Base-by-base conservation (phyloP, 148 eudicot species). In the Dianthus caryophyllus region DNA sequence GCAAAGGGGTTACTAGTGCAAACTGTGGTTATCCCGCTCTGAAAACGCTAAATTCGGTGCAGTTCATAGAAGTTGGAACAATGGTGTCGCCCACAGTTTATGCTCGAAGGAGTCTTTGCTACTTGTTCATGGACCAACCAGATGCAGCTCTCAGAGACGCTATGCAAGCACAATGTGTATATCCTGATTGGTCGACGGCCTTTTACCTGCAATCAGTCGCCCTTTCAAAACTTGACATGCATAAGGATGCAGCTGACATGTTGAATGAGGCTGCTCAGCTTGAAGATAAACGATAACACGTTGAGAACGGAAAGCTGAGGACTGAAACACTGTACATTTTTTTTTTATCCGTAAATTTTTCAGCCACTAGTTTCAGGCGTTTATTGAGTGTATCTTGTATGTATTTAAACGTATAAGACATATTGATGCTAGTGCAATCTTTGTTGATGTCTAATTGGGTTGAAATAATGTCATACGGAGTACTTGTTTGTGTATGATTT, bases 201-300 rank as follows among this genome's bases (percentile, higher is more conserved):
- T 92, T 92, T 80, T 92, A 92, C 73, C 76, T 92, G 88, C 97
- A 92, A 75, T 75, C 97, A 8, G 97, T 89, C 38, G 96, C 97
- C 61, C 89, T 92, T 26, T 82, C 97, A 27, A 92, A 92, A 70
- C 88, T 92, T 9, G 87, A 84, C 72, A 92, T 92, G 98, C 84
- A 89, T 74, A 87, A 89, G 54, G 96, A 92, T 71, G 94, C 96
- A 21, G 90, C 84, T 25, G 98, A 92, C 72, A 89, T 92, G 98
- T 72, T 92, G 75, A 85, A 83, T 49, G 96, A 89, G 67, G 96
- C 98, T 69, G 70, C 91, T 41, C 76, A 85, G n/a, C 75, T 92
- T 20, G 98, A 92, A 80, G 94, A 92, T 33, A 92, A 84, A 67
- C 79, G 75, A 70, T 83, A 75, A 51, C 73, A 78, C 26, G 59